A percentile compares a stretch with the other conserved stretches of the same genome.
Conservation (phyloP, 2,329 filamentous ascomycete genomes). For the Calcarisporium arbuscula region DNA sequence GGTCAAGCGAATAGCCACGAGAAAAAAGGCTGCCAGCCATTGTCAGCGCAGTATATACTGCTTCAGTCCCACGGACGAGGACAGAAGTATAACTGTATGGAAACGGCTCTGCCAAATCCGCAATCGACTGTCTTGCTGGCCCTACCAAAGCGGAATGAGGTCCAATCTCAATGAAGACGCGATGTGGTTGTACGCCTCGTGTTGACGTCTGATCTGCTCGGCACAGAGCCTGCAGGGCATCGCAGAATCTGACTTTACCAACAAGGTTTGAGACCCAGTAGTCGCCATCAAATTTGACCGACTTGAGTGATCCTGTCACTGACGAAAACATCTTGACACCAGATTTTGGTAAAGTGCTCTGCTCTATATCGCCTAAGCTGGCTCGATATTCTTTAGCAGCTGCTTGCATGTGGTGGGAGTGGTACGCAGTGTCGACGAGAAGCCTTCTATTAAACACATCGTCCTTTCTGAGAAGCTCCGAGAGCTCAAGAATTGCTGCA, state of each 20-base stretch:
- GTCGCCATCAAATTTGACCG: slow-evolving; percentile 4
- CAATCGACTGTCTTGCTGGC: slow-evolving; percentile 9
- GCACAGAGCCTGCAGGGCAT: slow-evolving; percentile 5
- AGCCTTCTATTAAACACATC: slow-evolving; percentile 20
- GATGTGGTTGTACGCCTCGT: no score
- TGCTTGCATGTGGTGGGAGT: slow-evolving; percentile 21
- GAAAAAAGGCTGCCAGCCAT: slow-evolving; percentile 5
- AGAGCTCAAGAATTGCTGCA: slow-evolving; percentile 17
- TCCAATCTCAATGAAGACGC: slow-evolving; percentile 14
- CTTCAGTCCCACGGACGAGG: slow-evolving; percentile 10
- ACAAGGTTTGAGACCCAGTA: slow-evolving; percentile 11
- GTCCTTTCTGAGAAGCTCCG: slow-evolving; percentile 14
- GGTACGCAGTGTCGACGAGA: slow-evolving; percentile 19
- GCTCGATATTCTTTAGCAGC: slow-evolving; percentile 16
- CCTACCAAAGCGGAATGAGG: slow-evolving; percentile 12
- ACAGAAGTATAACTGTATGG: slow-evolving; percentile 7
- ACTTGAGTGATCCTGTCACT: slow-evolving; percentile 6
- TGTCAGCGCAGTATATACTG: slow-evolving; percentile 2
- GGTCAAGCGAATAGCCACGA: slow-evolving; percentile 5
- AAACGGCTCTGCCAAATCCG: slow-evolving; percentile 1
- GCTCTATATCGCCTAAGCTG: slow-evolving; percentile 1
- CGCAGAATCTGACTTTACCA: slow-evolving; percentile 5
- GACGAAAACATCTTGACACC: slow-evolving; percentile 11
- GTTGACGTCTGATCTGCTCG: background rate
- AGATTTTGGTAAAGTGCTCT: slow-evolving; percentile 1